Evolutionary conservation across 805 yeast genomes (phyloP).

Genomic region (Lachancea thermotolerans): DNA sequence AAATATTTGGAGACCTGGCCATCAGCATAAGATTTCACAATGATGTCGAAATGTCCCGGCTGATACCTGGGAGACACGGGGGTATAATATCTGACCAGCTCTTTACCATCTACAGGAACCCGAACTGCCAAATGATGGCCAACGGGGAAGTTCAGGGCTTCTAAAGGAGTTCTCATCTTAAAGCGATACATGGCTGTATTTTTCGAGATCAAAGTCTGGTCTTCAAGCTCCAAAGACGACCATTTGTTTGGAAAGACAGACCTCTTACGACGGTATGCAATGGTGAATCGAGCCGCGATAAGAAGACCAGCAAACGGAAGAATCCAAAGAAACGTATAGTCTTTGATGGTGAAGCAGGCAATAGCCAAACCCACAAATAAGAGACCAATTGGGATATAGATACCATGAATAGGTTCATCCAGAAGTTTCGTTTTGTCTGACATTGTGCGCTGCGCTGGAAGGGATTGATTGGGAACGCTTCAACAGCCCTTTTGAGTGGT

Average conservation of each 20-base stretch:
- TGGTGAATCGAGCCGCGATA: conserved; percentile 31
- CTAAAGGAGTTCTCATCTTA: conserved; percentile 53
- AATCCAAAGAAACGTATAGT: conserved; percentile 26
- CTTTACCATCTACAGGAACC: conserved; percentile 32
- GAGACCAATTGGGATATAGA: conserved; percentile 61
- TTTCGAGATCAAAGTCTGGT: conserved; percentile 64
- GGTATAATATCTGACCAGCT: conserved; percentile 56
- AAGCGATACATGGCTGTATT: conserved; percentile 71
- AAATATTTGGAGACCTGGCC: conserved; percentile 65
- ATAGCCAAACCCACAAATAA: conserved; percentile 54
- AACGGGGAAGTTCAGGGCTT: conserved; percentile 58
- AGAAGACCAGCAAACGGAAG: conserved; percentile 36
- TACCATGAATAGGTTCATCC: conserved; percentile 68
- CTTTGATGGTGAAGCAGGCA: conserved; percentile 38
- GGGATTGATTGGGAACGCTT: too few relatives aligned
- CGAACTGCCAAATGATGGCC: conserved; percentile 69
- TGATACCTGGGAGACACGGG: conserved; percentile 70
- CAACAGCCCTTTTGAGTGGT: background rate
- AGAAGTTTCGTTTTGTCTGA: conserved; percentile 36
- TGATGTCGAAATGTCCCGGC: conserved; percentile 65
- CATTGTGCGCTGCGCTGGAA: conserved; percentile 5
- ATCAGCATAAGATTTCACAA: conserved; percentile 67
- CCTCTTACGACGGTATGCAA: conserved; percentile 35
- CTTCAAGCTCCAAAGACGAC: conserved; percentile 61
- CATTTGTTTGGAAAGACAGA: conserved; percentile 48